Percentiles rank a stretch among this genome's conserved stretches.
Conservation (phyloP, 225 moss, liverwort and hornwort species). For the Asterella californica region DNA sequence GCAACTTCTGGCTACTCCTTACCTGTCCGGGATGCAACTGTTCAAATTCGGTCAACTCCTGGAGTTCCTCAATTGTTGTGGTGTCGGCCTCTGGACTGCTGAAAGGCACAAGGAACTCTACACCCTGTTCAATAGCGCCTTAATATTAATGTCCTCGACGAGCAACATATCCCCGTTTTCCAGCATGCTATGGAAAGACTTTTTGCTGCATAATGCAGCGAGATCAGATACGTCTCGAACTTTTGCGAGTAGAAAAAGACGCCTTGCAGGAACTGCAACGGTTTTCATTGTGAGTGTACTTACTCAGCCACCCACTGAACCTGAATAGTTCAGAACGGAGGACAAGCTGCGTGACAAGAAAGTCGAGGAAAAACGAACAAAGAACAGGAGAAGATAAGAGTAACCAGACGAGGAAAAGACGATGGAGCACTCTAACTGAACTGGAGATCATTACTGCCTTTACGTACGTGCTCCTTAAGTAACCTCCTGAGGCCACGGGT, state of each 20-base stretch:
- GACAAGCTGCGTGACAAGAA: neutral
- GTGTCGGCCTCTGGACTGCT: constrained; percentile 47
- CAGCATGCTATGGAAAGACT: neutral
- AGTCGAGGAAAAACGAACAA: too few relatives aligned
- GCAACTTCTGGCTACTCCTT: neutral
- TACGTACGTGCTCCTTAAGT: constrained; percentile 74
- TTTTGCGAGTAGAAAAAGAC: too few relatives aligned
- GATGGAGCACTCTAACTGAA: neutral
- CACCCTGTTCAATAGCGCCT: constrained; percentile 48
- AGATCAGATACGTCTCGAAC: too few relatives aligned
- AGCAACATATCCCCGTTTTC: neutral
- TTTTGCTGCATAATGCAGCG: neutral
- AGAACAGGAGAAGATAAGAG: neutral
- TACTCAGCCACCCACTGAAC: neutral
- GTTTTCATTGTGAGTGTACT: too few relatives aligned
- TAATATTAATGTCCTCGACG: neutral
- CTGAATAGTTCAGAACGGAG: neutral
- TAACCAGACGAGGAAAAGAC: neutral
- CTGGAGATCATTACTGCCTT: neutral
- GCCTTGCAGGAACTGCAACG: too few relatives aligned
- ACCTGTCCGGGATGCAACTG: constrained; percentile 88
- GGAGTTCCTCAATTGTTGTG: constrained; percentile 72
- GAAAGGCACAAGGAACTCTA: constrained; percentile 88
- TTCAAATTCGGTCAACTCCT: constrained; percentile 87
- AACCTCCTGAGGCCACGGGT: constrained; percentile 81